These are phyloP conservation scores for Lepidopterella palustris DNA, from an alignment of 495 filamentous ascomycete genomes.

Conservation along the genomic window DNA sequence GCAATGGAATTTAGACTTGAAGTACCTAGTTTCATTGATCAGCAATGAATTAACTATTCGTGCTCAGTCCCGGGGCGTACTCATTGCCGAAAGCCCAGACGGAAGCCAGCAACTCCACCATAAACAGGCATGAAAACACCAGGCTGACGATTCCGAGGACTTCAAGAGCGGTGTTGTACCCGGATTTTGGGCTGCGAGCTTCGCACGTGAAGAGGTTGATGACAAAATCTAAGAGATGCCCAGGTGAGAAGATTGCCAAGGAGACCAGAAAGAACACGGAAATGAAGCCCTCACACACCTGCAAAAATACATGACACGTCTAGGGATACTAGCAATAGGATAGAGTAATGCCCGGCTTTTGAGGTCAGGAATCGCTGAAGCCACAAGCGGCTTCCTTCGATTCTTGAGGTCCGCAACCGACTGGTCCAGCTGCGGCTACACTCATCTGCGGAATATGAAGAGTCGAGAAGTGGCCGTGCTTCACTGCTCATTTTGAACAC, in stretches of 20 bases:
- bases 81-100: constrained; percentile 50
- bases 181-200: constrained; percentile 32
- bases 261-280: neutral
- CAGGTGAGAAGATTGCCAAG: neutral
- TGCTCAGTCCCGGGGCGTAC: too few relatives aligned
- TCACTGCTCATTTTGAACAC: neutral
- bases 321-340: constrained; percentile 50
- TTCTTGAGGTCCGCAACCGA: neutral
- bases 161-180: constrained; percentile 38
- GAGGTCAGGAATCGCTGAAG: constrained; percentile 45
- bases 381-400: constrained; percentile 17
- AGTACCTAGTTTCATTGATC: constrained; percentile 45
- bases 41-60: constrained; percentile 10
- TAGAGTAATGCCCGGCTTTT: constrained; percentile 51
- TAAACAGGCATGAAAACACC: constrained; percentile 54
- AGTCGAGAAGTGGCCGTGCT: neutral
- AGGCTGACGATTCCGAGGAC: constrained; percentile 39
- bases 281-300: constrained; percentile 2
- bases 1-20: constrained; percentile 53
- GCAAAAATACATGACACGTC: constrained; percentile 55
- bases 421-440: neutral
- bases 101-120: constrained; percentile 51
- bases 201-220: constrained; percentile 57
- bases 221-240: constrained; percentile 47
- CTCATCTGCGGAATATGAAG: neutral